Conservation (phyloP, 805 yeast genomes). For the Lipomyces japonicus region DNA sequence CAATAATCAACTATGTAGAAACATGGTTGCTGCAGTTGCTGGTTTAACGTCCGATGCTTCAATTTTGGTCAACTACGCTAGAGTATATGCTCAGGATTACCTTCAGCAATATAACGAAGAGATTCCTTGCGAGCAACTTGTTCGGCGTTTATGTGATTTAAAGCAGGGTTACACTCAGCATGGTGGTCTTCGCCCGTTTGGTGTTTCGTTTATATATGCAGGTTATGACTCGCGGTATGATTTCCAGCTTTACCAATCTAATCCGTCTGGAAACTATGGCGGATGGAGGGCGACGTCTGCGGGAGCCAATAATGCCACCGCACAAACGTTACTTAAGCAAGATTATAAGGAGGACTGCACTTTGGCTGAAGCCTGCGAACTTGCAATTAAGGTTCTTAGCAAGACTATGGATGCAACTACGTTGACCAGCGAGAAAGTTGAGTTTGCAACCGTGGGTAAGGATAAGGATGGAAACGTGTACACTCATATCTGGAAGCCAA, state of each 20-base stretch:
- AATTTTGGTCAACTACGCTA: constrained; percentile 80
- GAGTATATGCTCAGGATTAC: constrained; percentile 78
- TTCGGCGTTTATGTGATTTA: constrained; percentile 82
- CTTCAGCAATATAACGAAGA: constrained; percentile 84
- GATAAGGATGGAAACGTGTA: constrained; percentile 49
- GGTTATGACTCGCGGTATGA: constrained; percentile 83
- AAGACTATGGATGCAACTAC: constrained; percentile 91
- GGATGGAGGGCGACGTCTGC: constrained; percentile 98
- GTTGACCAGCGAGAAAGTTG: constrained; percentile 83
- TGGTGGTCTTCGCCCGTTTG: constrained; percentile 95
- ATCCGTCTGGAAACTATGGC: constrained; percentile 95
- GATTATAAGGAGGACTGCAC: constrained; percentile 82
- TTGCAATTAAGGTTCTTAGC: constrained; percentile 86
- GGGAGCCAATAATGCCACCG: constrained; percentile 94
- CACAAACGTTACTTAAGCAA: constrained; percentile 91
- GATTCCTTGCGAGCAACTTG: constrained; percentile 88
- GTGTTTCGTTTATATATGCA: constrained; percentile 93
- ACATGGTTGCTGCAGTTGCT: constrained; percentile 89
- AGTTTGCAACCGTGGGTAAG: constrained; percentile 75
- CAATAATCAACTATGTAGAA: constrained; percentile 35
- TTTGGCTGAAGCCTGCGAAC: constrained; percentile 64
- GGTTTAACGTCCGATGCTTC: constrained; percentile 98
- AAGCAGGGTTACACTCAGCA: constrained; percentile 98
- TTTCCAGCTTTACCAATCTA: constrained; percentile 88
- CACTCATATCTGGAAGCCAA: constrained; percentile 75